phyloP scores from a whole-genome alignment of 1,284 basidiomycete genomes.

The Trichosporon asahii region DNA sequence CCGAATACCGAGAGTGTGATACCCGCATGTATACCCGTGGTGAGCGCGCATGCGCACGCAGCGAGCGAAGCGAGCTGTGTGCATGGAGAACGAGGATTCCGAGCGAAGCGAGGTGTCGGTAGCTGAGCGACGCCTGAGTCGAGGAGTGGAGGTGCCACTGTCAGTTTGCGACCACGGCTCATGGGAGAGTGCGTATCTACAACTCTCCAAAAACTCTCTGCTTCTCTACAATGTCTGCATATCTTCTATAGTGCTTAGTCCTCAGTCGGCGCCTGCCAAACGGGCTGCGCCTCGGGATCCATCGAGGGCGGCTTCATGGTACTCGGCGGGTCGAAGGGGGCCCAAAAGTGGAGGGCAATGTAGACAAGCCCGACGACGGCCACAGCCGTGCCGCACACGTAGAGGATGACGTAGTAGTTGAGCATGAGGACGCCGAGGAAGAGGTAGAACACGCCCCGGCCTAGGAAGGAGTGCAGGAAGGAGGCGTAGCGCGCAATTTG shows the following conservation, averaged over 20 bases:
- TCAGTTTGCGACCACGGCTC: too few relatives aligned
- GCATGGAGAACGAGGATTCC: neutral
- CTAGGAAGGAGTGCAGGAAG: slow-evolving; percentile 52
- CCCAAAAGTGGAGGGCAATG: slow-evolving; percentile 47
- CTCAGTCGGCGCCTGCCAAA: neutral
- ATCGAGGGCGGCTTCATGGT: slow-evolving; percentile 39
- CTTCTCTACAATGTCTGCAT: too few relatives aligned
- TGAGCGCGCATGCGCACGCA: neutral
- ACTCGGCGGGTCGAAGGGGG: slow-evolving; percentile 41
- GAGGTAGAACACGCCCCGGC: slow-evolving; percentile 52
- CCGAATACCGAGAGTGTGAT: slow-evolving; percentile 10
- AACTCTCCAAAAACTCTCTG: too few relatives aligned
- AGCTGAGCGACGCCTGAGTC: too few relatives aligned
- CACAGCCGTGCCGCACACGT: slow-evolving; percentile 47
- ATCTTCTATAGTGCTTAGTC: neutral
- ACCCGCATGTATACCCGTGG: slow-evolving; percentile 11
- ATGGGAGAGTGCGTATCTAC: neutral
- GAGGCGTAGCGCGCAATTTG: slow-evolving; percentile 50
- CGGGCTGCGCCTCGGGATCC: slow-evolving; percentile 21
- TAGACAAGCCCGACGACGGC: slow-evolving; percentile 45
- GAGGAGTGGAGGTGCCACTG: too few relatives aligned
- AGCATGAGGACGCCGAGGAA: slow-evolving; percentile 51
- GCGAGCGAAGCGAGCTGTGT: neutral
- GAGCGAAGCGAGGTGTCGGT: neutral
- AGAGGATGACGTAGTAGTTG: slow-evolving; percentile 50